Evolutionary conservation across 1,284 basidiomycete genomes (phyloP), one percentile per base, ranked within the genome.

Genomic region (Marasmius oreades): DNA sequence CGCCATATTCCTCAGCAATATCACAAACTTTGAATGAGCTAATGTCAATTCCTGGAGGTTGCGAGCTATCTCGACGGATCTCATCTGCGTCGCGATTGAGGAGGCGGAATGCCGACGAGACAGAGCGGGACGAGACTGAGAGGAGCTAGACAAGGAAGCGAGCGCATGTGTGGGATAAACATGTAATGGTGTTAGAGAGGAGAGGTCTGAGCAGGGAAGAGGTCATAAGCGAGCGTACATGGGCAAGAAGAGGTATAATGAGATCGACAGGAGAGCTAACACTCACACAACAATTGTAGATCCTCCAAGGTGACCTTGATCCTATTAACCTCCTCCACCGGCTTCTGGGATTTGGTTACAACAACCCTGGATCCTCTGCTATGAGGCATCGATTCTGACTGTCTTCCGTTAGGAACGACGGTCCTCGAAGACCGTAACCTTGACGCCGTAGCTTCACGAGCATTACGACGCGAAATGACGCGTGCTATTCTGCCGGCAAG

Each of bases 171-270:
- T 72, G 1, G 77, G 76, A 58, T 78, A 80, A n/a, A 67, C 68
- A 59, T 89, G 86, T 33, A 89, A 73, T 0, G 82, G 79, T 7
- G 85, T 69, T 6, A 73, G 72, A 65, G 85, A 82, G 0, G 88
- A 88, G 52, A 42, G 16, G n/a, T 42, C 39, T 42, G 39, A n/a
- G 16, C 16, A 3, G 14, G 16, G 59, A 85, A 88, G 90, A 63
- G 51, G 51, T 11, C 45, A 11, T 46, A 52, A 34, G 45, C 43
- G 34, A 50, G 39, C 57, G 52, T 61, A 53, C 26, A 33, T 44
- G 42, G 52, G n/a, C n/a, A n/a, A n/a, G n/a, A n/a, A n/a, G n/a
- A n/a, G n/a, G n/a, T n/a, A n/a, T n/a, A n/a, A n/a, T n/a, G n/a
- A n/a, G n/a, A n/a, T n/a, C n/a, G n/a, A n/a, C n/a, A n/a, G n/a